These are phyloP conservation scores for Penicillium dipodomyicola DNA, from an alignment of 495 filamentous ascomycete genomes.

Conservation along the genomic window DNA sequence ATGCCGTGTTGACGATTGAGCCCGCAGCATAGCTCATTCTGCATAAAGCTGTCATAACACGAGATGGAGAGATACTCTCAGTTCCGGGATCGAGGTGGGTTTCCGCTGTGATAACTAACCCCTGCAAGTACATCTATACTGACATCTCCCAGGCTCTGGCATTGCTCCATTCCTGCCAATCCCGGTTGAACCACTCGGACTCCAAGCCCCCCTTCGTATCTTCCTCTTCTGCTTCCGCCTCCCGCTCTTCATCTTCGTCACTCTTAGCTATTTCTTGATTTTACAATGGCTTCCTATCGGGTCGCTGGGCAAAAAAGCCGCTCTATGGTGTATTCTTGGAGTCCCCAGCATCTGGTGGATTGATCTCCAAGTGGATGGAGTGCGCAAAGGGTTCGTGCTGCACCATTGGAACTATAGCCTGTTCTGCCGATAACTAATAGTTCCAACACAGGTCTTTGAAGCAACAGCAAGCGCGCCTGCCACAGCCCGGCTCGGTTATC, in stretches of 20 bases:
- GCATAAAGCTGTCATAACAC: neutral
- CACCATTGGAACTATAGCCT: neutral
- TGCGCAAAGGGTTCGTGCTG: conserved; percentile 72
- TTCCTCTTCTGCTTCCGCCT: conserved; percentile 80
- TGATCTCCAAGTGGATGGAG: conserved; percentile 92
- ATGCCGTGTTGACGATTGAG: neutral
- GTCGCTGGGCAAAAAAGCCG: conserved; percentile 71
- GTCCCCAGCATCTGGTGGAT: conserved; percentile 96
- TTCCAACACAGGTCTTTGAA: conserved; percentile 46
- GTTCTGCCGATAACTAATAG: neutral
- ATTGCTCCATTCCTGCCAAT: conserved; percentile 94
- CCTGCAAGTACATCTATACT: conserved; percentile 2
- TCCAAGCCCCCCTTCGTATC: conserved; percentile 60
- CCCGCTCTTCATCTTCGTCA: conserved; percentile 69
- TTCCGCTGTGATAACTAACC: conserved; percentile 1
- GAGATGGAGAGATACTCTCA: conserved; percentile 97
- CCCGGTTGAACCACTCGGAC: conserved; percentile 54
- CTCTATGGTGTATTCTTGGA: conserved; percentile 80
- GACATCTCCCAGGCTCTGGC: conserved; percentile 68
- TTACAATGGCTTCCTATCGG: conserved; percentile 88
- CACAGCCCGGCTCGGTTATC: conserved; percentile 73
- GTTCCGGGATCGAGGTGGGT: conserved; percentile 83
- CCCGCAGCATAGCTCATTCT: neutral
- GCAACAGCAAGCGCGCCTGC: conserved; percentile 66
- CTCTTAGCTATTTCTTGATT: conserved; percentile 69